These are phyloP conservation scores for Maudiozyma saulgeensis DNA, from an alignment of 805 yeast genomes.

Conservation along the genomic window DNA sequence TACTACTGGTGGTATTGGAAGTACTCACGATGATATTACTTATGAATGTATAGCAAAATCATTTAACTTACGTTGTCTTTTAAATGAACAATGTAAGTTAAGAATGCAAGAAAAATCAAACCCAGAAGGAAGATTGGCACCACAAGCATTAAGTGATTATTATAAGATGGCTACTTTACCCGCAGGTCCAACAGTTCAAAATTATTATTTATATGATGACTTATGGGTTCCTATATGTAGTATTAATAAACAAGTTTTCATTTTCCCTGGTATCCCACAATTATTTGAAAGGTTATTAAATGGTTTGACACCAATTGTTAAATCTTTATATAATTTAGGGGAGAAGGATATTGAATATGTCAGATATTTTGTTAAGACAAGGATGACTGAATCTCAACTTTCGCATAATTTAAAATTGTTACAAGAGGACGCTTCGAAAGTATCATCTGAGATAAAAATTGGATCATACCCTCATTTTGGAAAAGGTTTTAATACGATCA, in stretches of 20 bases:
- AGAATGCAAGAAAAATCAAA: constrained; percentile 47
- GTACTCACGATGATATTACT: constrained; percentile 87
- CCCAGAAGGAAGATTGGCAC: constrained; percentile 27
- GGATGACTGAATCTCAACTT: constrained; percentile 51
- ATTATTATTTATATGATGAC: constrained; percentile 39
- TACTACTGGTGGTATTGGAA: constrained; percentile 64
- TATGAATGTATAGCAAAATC: constrained; percentile 66
- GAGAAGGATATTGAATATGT: constrained; percentile 23
- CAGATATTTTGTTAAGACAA: constrained; percentile 55
- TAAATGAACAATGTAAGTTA: constrained; percentile 49
- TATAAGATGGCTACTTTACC: constrained; percentile 79
- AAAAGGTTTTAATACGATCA: constrained; percentile 56
- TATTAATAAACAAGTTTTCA: constrained; percentile 51
- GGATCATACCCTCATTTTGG: constrained; percentile 81
- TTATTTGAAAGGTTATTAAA: constrained; percentile 49
- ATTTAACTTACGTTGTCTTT: constrained; percentile 38
- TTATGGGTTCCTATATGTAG: constrained; percentile 83
- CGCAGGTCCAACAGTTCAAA: constrained; percentile 35
- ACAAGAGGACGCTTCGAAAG: constrained; percentile 34
- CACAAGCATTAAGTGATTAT: constrained; percentile 48
- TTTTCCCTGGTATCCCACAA: constrained; percentile 80
- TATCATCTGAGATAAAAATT: constrained; percentile 42
- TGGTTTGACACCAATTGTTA: constrained; percentile 33
- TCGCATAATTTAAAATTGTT: constrained; percentile 52
- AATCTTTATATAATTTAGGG: constrained; percentile 32